phyloP scores from a whole-genome alignment of 345 rosid species.

The Schrenkiella parvula region DNA sequence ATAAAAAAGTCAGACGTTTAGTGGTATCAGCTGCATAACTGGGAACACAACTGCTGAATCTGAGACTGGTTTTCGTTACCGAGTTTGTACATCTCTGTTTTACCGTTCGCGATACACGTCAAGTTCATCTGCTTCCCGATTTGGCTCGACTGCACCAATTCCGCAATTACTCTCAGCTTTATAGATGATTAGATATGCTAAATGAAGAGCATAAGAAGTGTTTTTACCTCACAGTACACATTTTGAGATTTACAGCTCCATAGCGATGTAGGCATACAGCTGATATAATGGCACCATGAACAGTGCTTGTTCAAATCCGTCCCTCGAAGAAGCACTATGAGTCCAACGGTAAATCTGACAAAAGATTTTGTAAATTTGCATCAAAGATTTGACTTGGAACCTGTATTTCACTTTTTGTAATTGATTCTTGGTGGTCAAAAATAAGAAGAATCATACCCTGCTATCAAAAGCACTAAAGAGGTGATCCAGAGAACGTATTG shows the following conservation, averaged over 20 bases:
- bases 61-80: conserved; percentile 12
- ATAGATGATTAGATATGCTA: neutral
- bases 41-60: conserved; percentile 48
- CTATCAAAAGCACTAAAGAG: conserved; percentile 46
- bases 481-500: conserved; percentile 66
- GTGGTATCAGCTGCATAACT: conserved; percentile 53
- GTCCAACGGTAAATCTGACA: conserved; percentile 50
- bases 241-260: conserved; percentile 67
- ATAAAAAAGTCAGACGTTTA: conserved; percentile 4
- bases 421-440: neutral
- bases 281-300: conserved; percentile 86
- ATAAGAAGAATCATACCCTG: conserved; percentile 46
- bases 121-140: conserved; percentile 48
- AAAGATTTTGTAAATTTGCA: neutral
- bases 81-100: conserved; percentile 36
- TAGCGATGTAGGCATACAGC: conserved; percentile 72
- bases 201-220: neutral
- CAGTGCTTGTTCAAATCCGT: conserved; percentile 63
- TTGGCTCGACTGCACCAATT: conserved; percentile 49
- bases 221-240: conserved; percentile 59
- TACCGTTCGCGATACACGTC: conserved; percentile 60
- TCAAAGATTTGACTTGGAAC: no score
- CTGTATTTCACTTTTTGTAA: neutral
- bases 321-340: conserved; percentile 62
- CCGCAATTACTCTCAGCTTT: neutral